Evolutionary conservation across 805 yeast species (phyloP), one percentile per base, ranked within the genome.

Genomic region (Starmerella cellae): DNA sequence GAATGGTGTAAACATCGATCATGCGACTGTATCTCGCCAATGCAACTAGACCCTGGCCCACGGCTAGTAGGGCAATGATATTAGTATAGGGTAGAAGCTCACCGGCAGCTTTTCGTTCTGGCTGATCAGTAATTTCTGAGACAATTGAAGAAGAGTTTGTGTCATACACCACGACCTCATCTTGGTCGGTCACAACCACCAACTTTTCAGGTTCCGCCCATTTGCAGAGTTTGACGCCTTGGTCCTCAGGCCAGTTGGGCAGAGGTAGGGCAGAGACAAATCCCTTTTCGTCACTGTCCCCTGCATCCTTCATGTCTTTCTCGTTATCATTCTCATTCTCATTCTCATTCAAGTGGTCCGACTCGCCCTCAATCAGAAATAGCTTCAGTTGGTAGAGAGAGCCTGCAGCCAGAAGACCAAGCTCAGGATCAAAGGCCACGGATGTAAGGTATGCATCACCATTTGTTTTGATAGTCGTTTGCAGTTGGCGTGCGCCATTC

Each of bases 401-500:
- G 5, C 85, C 74, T 18, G 87, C 91, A 0, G 78, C 79, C 40
- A 91, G 61, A 22, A 75, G 66, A 27, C 73, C 64, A 2, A 82
- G 87, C 49, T 74, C 75, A 19, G 70, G 68, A 17, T 84, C 79
- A 32, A 87, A 57, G 9, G 75, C 68, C 45, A 80, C 83, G 28
- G 71, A 63, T 1, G 84, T 65, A 38, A 91, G 78, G 60, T 81
- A 81, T 49, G 84, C 95, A 26, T 82, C 94, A 16, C 38, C 44
- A 11, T 39, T 20, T 9, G 36, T 35, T 17, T 34, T 33, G n/a
- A 45, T 21, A 20, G 31, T 24, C n/a, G 48, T 44, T 19, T 34
- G n/a, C 31, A 49, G 33, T 22, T 36, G 33, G 49, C 91, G 37
- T 74, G 68, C 45, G 79, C 62, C 2, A 41, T 81, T 68, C 2